Evolutionary conservation across 1,284 basidiomycete species (phyloP).

Genomic region (Malassezia brasiliensis): DNA sequence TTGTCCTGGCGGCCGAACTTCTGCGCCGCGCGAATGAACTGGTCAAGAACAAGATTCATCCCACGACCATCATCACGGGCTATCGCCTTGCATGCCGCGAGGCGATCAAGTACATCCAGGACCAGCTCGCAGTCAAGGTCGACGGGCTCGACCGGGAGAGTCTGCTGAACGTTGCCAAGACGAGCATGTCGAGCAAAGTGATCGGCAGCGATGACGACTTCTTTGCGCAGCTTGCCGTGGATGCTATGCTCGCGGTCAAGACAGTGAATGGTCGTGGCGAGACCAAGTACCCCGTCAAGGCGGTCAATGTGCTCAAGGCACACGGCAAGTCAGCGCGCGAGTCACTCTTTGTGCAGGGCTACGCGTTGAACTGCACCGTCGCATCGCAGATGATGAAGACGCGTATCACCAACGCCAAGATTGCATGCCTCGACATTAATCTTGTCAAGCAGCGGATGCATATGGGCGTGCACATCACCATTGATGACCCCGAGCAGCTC

Average conservation of each 20-base stretch:
- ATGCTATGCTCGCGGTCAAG: constrained; percentile 96
- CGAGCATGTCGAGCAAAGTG: constrained; percentile 98
- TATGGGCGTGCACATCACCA: constrained; percentile 90
- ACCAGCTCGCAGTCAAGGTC: constrained; percentile 90
- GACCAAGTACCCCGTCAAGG: constrained; percentile 98
- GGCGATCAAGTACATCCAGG: constrained; percentile 95
- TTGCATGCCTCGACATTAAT: constrained; percentile 97
- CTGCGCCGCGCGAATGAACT: constrained; percentile 92
- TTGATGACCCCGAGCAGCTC: constrained; percentile 91
- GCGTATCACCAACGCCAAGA: constrained; percentile 82
- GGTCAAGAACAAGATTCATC: constrained; percentile 96
- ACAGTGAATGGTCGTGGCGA: constrained; percentile 89
- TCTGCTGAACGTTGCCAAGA: constrained; percentile 92
- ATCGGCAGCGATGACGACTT: constrained; percentile 96
- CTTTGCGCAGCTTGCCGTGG: constrained; percentile 95
- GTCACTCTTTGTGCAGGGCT: constrained; percentile 88
- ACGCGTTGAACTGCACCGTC: constrained; percentile 96
- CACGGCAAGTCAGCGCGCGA: constrained; percentile 93
- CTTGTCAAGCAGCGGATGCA: constrained; percentile 96
- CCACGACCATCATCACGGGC: constrained; percentile 97
- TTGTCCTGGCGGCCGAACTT: constrained; percentile 92
- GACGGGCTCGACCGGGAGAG: constrained; percentile 83
- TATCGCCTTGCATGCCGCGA: constrained; percentile 94
- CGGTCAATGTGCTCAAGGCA: constrained; percentile 97
- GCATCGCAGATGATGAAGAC: constrained; percentile 99